Percentiles rank a stretch among this genome's conserved stretches.
These are phyloP conservation scores for Colletotrichum somersetense DNA, from an alignment of 2,329 filamentous ascomycete species.

Conservation along the genomic window DNA sequence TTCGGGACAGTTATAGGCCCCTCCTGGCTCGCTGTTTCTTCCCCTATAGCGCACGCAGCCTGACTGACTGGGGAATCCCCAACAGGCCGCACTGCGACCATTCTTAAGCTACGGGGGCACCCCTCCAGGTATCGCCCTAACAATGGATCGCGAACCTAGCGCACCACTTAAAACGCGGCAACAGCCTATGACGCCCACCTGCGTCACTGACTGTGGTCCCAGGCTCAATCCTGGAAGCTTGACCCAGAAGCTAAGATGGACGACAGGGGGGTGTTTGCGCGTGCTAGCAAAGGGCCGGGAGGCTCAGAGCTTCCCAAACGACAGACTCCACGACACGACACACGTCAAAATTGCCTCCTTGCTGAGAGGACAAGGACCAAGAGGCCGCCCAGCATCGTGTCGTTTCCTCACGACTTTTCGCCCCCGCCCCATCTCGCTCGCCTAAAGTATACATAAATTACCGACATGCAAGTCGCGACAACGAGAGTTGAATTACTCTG, in stretches of 20 bases:
- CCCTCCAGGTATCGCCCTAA: constrained; percentile 30
- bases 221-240: constrained; percentile 39
- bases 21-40: not conserved
- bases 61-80: constrained; percentile 15
- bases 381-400: constrained; percentile 35
- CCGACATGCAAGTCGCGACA: constrained; percentile 16
- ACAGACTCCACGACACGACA: constrained; percentile 32
- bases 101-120: constrained; percentile 18
- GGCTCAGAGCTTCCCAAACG: constrained; percentile 31
- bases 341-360: constrained; percentile 39
- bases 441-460: not conserved
- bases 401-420: not conserved
- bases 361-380: constrained; percentile 23
- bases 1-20: constrained; percentile 5
- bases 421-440: constrained; percentile 12
- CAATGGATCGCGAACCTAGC: constrained; percentile 21
- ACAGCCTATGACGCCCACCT: constrained; percentile 37
- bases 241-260: constrained; percentile 42
- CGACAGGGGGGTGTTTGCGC: constrained; percentile 28
- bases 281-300: constrained; percentile 16
- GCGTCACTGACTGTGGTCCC: constrained; percentile 30
- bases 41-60: not conserved
- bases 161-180: constrained; percentile 34
- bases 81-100: constrained; percentile 13
- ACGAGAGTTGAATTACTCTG: not conserved